These are phyloP conservation scores for Lotmaria passim DNA, from an alignment of 208 protist genomes.

Conservation along the genomic window DNA sequence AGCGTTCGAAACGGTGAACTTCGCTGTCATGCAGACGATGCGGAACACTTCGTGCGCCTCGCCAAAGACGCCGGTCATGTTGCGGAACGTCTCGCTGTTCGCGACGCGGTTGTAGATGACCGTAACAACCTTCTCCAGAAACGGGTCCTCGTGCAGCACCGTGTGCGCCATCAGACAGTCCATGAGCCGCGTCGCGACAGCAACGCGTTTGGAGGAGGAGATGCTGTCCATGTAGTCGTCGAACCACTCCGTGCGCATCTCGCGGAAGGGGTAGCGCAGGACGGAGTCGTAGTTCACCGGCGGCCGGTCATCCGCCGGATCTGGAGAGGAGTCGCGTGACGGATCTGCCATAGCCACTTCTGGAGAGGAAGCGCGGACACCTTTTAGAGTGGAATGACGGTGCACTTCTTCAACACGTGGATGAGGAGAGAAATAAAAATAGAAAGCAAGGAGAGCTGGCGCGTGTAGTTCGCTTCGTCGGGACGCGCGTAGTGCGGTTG, in stretches of 20 bases:
- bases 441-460: too few relatives aligned
- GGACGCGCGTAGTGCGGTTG: too few relatives aligned
- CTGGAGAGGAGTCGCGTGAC: conserved; percentile 28
- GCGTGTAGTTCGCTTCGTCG: too few relatives aligned
- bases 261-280: conserved; percentile 70
- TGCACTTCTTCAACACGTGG: not conserved
- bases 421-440: not conserved
- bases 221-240: conserved; percentile 65
- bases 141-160: conserved; percentile 77
- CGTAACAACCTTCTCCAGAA: conserved; percentile 67
- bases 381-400: not conserved
- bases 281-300: conserved; percentile 56
- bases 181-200: conserved; percentile 56
- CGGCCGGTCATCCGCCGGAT: conserved; percentile 29
- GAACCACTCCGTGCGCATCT: conserved; percentile 70
- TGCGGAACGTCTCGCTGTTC: conserved; percentile 37
- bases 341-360: conserved; percentile 14
- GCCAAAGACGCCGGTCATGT: conserved; percentile 51
- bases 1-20: conserved; percentile 55
- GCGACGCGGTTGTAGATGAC: conserved; percentile 44
- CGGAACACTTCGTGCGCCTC: conserved; percentile 62
- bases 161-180: conserved; percentile 78
- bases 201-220: conserved; percentile 39
- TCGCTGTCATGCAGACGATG: conserved; percentile 61
- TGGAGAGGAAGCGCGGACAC: conserved; percentile 1